A percentile compares a stretch with the other conserved stretches of the same genome.
phyloP scores from a whole-genome alignment of 768 basidiomycete genomes.

The Leccinum longicurvipes region DNA sequence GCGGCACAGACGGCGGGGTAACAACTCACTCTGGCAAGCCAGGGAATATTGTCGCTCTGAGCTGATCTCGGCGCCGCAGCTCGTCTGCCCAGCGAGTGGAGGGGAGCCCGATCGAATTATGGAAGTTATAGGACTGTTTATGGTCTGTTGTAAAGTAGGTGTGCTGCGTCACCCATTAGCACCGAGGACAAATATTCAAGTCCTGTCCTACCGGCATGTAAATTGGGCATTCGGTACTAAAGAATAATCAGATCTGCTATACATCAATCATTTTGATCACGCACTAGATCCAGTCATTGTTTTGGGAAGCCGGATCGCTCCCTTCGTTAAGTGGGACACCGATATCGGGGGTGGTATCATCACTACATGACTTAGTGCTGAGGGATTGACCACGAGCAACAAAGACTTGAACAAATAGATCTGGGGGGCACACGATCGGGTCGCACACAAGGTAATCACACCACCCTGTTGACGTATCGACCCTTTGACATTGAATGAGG shows the following conservation, averaged over 20 bases:
- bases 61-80: slow-evolving; percentile 33
- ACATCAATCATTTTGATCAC: slow-evolving; percentile 15
- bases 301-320: slow-evolving; percentile 39
- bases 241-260: slow-evolving; percentile 4
- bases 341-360: slow-evolving; percentile 14
- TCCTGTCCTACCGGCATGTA: slow-evolving; percentile 41
- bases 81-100: slow-evolving; percentile 39
- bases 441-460: slow-evolving; percentile 49
- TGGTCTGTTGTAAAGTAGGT: slow-evolving; percentile 51
- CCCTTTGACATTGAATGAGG: background rate
- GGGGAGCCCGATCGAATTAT: slow-evolving; percentile 7
- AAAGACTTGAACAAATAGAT: slow-evolving; percentile 33
- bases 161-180: slow-evolving; percentile 31
- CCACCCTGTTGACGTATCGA: slow-evolving; percentile 34
- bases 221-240: slow-evolving; percentile 42
- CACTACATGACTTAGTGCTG: background rate
- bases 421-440: slow-evolving; percentile 41
- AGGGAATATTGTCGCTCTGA: slow-evolving; percentile 42
- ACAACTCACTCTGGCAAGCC: slow-evolving; percentile 38
- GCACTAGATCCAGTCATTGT: slow-evolving; percentile 43
- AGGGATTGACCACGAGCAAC: slow-evolving; percentile 19
- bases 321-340: slow-evolving; percentile 37
- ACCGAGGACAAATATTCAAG: background rate
- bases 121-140: slow-evolving; percentile 39
- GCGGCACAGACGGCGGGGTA: background rate